Conservation (phyloP, 148 eudicot genomes). For the Chenopodium suecicum region DNA sequence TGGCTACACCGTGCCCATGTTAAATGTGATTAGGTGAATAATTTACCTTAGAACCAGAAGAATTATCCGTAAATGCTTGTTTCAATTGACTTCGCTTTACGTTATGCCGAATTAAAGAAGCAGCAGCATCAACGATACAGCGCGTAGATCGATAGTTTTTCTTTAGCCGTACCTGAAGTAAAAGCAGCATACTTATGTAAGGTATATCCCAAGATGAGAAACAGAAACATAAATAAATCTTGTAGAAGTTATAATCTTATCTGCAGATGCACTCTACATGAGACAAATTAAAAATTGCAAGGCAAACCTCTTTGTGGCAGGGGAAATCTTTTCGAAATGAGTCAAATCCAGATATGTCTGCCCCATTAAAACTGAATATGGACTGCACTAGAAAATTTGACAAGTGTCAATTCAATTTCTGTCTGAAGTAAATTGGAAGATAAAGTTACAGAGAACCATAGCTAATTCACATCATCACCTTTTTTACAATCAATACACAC, state of each 20-base stretch:
- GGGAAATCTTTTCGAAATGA: constrained; percentile 90
- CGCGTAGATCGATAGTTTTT: constrained; percentile 91
- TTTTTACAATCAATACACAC: background rate
- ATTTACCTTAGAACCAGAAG: constrained; percentile 78
- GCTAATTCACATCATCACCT: background rate
- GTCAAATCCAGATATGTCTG: constrained; percentile 83
- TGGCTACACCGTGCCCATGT: background rate
- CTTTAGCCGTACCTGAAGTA: constrained; percentile 58
- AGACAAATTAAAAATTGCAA: background rate
- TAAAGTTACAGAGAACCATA: background rate
- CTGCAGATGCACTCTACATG: background rate
- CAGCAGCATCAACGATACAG: constrained; percentile 93
- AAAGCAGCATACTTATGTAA: background rate
- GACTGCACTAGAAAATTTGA: constrained; percentile 51
- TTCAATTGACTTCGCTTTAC: constrained; percentile 55
- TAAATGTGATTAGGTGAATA: background rate
- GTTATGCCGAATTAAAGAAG: constrained; percentile 71
- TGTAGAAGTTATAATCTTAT: constrained; percentile 1
- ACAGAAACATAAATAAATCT: background rate
- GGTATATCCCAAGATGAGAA: background rate
- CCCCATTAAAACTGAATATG: constrained; percentile 94
- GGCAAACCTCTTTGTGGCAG: constrained; percentile 68
- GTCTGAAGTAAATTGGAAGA: background rate
- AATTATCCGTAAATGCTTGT: constrained; percentile 67
- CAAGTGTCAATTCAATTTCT: constrained; percentile 1